Evolutionary conservation across 1,284 basidiomycete species (phyloP).

Genomic region (Boletellus dicymbophilus): DNA sequence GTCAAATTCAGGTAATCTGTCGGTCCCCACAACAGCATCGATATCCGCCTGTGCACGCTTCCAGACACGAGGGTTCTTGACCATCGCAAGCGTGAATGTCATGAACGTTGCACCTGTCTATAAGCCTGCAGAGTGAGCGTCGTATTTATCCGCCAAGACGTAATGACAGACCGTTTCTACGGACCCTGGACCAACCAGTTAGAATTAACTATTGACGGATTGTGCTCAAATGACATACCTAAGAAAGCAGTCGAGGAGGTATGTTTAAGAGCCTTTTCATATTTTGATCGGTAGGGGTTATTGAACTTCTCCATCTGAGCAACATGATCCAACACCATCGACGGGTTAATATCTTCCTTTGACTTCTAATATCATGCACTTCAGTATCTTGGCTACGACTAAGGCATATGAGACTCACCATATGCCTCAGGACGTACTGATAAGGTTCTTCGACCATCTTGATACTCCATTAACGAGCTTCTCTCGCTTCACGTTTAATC

Average conservation of each 20-base stretch:
- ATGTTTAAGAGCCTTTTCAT: background rate
- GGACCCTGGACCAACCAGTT: too few species aligned
- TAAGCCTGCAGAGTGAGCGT: too few species aligned
- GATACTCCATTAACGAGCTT: background rate
- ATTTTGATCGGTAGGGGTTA: background rate
- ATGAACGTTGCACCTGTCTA: too few species aligned
- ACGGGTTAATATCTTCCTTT: background rate
- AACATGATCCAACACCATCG: conserved; percentile 14
- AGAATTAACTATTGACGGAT: too few species aligned
- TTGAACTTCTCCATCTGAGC: conserved; percentile 7
- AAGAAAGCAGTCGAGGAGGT: background rate
- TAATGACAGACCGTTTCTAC: too few species aligned
- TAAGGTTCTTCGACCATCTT: conserved; percentile 17
- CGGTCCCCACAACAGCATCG: too few species aligned
- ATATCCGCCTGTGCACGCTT: too few species aligned
- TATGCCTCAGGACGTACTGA: conserved; percentile 8
- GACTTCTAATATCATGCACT: background rate
- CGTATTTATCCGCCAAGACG: too few species aligned
- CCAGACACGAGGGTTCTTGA: too few species aligned
- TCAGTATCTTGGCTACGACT: background rate
- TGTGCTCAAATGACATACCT: too few species aligned
- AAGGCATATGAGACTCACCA: conserved; percentile 7
- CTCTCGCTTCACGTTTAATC: conserved; percentile 1
- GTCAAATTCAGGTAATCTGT: too few species aligned
- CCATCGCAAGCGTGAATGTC: too few species aligned